These are phyloP conservation scores for Nepenthes alata DNA, from an alignment of 179 eudicot species.

Conservation along the genomic window DNA sequence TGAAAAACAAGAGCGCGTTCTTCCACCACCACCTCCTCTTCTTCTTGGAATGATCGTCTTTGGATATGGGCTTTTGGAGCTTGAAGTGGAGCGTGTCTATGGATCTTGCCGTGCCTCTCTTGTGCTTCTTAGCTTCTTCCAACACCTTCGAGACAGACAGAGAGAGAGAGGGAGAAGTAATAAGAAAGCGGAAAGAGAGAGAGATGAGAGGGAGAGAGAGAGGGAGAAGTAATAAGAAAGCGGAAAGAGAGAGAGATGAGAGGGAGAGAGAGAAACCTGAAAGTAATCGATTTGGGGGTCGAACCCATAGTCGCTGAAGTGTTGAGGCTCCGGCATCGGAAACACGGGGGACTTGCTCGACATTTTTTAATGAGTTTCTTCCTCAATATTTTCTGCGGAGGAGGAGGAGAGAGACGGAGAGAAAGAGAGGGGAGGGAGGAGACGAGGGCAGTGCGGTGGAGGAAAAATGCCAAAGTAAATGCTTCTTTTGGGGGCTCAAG, in stretches of 20 bases:
- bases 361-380: conserved; percentile 14
- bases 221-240: background rate
- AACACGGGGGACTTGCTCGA: conserved; percentile 46
- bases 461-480: no score
- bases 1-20: conserved; percentile 32
- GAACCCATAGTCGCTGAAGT: conserved; percentile 80
- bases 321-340: conserved; percentile 48
- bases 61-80: conserved; percentile 67
- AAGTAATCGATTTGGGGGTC: conserved; percentile 78
- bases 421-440: no score
- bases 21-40: conserved; percentile 36
- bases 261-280: conserved; percentile 30
- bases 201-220: background rate
- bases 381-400: no score
- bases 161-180: background rate
- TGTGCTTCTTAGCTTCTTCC: conserved; percentile 72
- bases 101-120: conserved; percentile 16
- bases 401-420: no score
- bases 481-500: no score
- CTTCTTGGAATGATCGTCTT: conserved; percentile 43
- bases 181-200: background rate
- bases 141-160: conserved; percentile 31
- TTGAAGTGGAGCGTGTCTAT: conserved; percentile 60
- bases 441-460: no score
- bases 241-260: no score